Evolutionary conservation across 805 yeast genomes (phyloP).

Genomic region (Maudiozyma turicensis): DNA sequence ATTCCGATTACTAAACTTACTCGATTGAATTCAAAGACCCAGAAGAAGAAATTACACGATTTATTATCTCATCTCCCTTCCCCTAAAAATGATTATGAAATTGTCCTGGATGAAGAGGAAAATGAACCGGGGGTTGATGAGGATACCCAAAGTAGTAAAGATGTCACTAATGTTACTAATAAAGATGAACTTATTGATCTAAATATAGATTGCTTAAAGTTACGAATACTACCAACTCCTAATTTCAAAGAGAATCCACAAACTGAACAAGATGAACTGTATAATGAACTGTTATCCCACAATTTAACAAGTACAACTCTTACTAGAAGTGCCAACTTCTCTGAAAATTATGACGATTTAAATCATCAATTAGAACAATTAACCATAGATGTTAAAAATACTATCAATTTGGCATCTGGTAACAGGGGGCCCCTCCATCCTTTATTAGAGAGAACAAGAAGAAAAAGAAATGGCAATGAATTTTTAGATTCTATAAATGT

Average conservation of each 20-base stretch:
- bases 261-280: slow-evolving; percentile 12
- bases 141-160: no score
- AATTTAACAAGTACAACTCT: background rate
- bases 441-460: no score
- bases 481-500: no score
- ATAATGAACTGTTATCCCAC: slow-evolving; percentile 15
- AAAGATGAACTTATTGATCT: background rate
- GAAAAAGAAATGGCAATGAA: no score
- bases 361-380: background rate
- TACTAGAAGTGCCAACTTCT: background rate
- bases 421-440: no score
- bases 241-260: slow-evolving; percentile 11
- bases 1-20: background rate
- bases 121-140: background rate
- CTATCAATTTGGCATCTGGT: no score
- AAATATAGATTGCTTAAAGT: background rate
- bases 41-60: slow-evolving; percentile 3
- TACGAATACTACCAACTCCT: slow-evolving; percentile 9
- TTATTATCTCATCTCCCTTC: slow-evolving; percentile 30
- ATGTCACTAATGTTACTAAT: background rate
- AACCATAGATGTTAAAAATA: no score
- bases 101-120: slow-evolving; percentile 25
- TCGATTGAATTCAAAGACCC: background rate
- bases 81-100: slow-evolving; percentile 41
- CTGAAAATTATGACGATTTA: background rate